Conservation (phyloP, 108 stramenopile genomes). For the Chaetoceros tenuissimus region DNA sequence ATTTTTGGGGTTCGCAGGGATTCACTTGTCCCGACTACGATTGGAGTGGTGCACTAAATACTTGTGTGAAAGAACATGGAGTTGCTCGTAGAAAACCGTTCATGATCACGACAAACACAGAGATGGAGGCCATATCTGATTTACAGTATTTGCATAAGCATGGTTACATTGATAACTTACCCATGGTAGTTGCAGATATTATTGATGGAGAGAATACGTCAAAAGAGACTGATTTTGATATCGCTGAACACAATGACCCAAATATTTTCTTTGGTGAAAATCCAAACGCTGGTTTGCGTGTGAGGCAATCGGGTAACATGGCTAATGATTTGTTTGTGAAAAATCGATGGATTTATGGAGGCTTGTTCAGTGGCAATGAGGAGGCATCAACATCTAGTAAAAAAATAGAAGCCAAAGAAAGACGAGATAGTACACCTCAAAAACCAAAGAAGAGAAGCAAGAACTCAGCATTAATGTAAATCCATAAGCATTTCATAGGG, state of each 20-base stretch:
- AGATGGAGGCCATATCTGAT: constrained; percentile 78
- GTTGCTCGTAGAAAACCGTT: constrained; percentile 43
- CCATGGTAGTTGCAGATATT: constrained; percentile 24
- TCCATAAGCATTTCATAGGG: too few species aligned
- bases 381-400: too few species aligned
- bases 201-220: constrained; percentile 7
- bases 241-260: constrained; percentile 12
- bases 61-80: constrained; percentile 5
- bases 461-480: too few species aligned
- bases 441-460: too few species aligned
- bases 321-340: constrained; percentile 87
- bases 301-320: constrained; percentile 85
- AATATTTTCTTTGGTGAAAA: constrained; percentile 65
- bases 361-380: constrained; percentile 43
- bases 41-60: constrained; percentile 53
- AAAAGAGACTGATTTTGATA: constrained; percentile 15
- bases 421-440: too few species aligned
- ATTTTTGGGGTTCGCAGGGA: too few species aligned
- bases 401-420: too few species aligned
- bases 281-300: constrained; percentile 65
- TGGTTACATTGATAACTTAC: constrained; percentile 33
- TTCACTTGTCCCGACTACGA: constrained; percentile 82
- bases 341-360: constrained; percentile 76
- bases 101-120: constrained; percentile 81
- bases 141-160: constrained; percentile 52